These are phyloP conservation scores for Fraxinus pennsylvanica DNA, from an alignment of 257 asterid genomes.

Conservation along the genomic window DNA sequence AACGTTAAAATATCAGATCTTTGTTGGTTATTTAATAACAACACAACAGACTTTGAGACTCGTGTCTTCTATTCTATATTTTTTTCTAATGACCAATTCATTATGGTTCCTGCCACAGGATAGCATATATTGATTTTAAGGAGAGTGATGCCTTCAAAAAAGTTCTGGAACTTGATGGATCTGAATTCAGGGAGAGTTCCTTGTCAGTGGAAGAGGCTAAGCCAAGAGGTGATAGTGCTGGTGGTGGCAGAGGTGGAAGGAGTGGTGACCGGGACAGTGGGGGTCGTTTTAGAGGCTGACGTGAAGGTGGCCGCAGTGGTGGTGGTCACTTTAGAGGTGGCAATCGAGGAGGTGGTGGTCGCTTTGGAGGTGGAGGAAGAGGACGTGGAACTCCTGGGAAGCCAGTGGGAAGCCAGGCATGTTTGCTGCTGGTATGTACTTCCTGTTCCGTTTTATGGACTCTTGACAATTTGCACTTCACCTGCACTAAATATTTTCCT, in stretches of 20 bases:
- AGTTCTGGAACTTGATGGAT: slow-evolving; percentile 60
- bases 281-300: slow-evolving; percentile 19
- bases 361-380: slow-evolving; percentile 25
- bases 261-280: slow-evolving; percentile 14
- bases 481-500: background rate
- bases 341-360: slow-evolving; percentile 8
- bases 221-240: slow-evolving; percentile 44
- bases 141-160: slow-evolving; percentile 42
- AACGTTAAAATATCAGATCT: background rate
- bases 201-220: slow-evolving; percentile 65
- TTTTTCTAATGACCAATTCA: slow-evolving; percentile 1
- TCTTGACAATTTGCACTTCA: background rate
- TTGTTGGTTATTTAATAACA: background rate
- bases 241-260: slow-evolving; percentile 39
- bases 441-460: background rate
- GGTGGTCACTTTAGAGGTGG: slow-evolving; percentile 20
- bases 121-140: slow-evolving; percentile 64
- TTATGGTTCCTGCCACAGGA: slow-evolving; percentile 38
- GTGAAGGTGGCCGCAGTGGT: slow-evolving; percentile 8
- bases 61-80: background rate
- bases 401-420: slow-evolving; percentile 29
- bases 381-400: slow-evolving; percentile 21
- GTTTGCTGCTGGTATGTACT: slow-evolving; percentile 21
- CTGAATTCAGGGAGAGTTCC: slow-evolving; percentile 39
- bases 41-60: background rate